These are phyloP conservation scores for Lonicera japonica DNA, from an alignment of 129 eudicot species.

Conservation along the genomic window DNA sequence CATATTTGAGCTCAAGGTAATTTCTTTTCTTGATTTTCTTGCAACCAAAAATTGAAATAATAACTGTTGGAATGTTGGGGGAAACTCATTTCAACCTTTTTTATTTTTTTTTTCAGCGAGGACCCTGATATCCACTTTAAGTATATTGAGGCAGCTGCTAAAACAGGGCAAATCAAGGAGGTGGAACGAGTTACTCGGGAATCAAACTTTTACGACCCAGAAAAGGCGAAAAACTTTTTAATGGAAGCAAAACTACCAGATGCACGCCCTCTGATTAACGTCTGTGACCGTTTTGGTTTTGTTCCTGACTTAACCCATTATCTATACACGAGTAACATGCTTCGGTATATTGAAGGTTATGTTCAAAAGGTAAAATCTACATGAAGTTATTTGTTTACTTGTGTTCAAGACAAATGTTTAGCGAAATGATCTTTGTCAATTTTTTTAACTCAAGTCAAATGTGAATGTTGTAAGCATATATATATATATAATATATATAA, in stretches of 20 bases:
- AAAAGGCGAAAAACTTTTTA: conserved; percentile 58
- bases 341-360: conserved; percentile 72
- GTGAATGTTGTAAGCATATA: not conserved
- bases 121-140: conserved; percentile 64
- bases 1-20: conserved; percentile 69
- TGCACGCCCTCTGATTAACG: conserved; percentile 63
- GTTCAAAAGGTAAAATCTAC: conserved; percentile 50
- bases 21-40: not conserved
- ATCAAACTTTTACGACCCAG: conserved; percentile 60
- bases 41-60: not conserved
- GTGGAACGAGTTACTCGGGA: conserved; percentile 68
- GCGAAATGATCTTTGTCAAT: no score
- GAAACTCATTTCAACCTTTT: not conserved
- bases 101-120: conserved; percentile 37
- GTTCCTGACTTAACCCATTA: conserved; percentile 68
- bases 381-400: not conserved
- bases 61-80: not conserved
- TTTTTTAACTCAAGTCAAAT: not conserved
- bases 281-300: conserved; percentile 62
- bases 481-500: no score
- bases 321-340: conserved; percentile 55
- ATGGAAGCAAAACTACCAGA: conserved; percentile 77
- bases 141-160: conserved; percentile 68
- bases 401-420: not conserved
- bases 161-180: conserved; percentile 67